Percentiles rank a stretch among this genome's conserved stretches.
Conservation (phyloP, 73 alveolate genomes). For the Blepharisma japonicum region DNA sequence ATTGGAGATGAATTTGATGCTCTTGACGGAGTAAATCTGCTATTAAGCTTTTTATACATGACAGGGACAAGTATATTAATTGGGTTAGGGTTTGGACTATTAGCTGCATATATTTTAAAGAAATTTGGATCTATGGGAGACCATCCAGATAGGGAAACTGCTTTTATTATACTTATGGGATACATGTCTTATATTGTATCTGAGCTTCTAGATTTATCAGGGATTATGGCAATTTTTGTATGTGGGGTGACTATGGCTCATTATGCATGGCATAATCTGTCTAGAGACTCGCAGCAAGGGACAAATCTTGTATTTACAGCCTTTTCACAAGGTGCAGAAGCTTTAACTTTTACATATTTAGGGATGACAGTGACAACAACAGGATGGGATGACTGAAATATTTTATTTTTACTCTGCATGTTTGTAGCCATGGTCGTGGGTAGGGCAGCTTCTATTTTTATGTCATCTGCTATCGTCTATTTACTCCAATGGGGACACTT, state of each 20-base stretch:
- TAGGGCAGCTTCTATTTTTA: slow-evolving; percentile 82
- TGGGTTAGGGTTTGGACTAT: slow-evolving; percentile 65
- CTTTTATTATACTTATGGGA: slow-evolving; percentile 79
- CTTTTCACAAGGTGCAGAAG: slow-evolving; percentile 95
- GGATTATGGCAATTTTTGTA: slow-evolving; percentile 88
- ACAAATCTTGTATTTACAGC: slow-evolving; percentile 85
- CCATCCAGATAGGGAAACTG: slow-evolving; percentile 83
- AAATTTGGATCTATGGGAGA: slow-evolving; percentile 44
- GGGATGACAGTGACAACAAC: slow-evolving; percentile 74
- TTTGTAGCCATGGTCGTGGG: slow-evolving; percentile 72
- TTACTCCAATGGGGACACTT: slow-evolving; percentile 51
- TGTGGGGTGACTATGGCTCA: slow-evolving; percentile 92
- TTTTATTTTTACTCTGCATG: slow-evolving; percentile 68
- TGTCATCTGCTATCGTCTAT: slow-evolving; percentile 58
- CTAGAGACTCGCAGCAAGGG: slow-evolving; percentile 79
- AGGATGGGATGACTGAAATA: slow-evolving; percentile 48
- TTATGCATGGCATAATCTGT: slow-evolving; percentile 88
- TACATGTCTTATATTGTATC: slow-evolving; percentile 82
- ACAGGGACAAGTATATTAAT: slow-evolving; percentile 46
- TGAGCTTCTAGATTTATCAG: slow-evolving; percentile 85
- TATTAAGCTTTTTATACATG: slow-evolving; percentile 42
- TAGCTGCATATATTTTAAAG: slow-evolving; percentile 58
- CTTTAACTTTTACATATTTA: slow-evolving; percentile 91
- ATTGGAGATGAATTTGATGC: slow-evolving; percentile 51
- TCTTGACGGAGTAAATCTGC: slow-evolving; percentile 8